Evolutionary conservation across 148 eudicot genomes (phyloP).

Genomic region (Rheum nobile): DNA sequence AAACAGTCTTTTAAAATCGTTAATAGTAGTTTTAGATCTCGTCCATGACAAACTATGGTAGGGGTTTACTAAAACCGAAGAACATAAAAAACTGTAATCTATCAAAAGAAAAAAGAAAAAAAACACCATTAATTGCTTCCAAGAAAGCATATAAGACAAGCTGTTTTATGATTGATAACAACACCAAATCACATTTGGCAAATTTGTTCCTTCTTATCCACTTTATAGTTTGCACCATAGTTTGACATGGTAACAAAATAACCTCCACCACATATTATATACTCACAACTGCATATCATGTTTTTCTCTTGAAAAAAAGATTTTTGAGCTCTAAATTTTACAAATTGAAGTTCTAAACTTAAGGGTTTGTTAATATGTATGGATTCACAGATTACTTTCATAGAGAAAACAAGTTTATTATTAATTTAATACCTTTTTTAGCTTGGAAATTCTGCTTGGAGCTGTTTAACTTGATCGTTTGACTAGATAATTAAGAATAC

Average conservation of each 20-base stretch:
- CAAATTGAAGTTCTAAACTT: no score
- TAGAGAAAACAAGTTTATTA: no score
- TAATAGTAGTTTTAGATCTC: no score
- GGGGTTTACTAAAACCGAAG: no score
- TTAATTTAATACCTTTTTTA: no score
- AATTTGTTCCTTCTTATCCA: background rate
- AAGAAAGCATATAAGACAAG: background rate
- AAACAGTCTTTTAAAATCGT: no score
- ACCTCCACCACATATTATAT: background rate
- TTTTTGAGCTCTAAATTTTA: background rate
- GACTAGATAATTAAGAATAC: no score
- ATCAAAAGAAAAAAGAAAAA: no score
- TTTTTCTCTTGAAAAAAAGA: background rate
- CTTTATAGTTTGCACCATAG: background rate
- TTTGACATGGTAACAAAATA: background rate
- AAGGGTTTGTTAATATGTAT: background rate
- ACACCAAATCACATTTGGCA: background rate
- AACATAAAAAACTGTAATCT: no score
- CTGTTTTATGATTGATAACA: background rate
- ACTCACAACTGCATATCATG: background rate
- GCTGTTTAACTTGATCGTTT: background rate
- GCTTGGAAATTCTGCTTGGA: no score
- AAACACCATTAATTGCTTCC: background rate
- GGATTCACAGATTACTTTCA: background rate
- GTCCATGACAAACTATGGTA: no score